Evolutionary conservation across 768 basidiomycete genomes (phyloP).

Genomic region (Lactarius quietus): DNA sequence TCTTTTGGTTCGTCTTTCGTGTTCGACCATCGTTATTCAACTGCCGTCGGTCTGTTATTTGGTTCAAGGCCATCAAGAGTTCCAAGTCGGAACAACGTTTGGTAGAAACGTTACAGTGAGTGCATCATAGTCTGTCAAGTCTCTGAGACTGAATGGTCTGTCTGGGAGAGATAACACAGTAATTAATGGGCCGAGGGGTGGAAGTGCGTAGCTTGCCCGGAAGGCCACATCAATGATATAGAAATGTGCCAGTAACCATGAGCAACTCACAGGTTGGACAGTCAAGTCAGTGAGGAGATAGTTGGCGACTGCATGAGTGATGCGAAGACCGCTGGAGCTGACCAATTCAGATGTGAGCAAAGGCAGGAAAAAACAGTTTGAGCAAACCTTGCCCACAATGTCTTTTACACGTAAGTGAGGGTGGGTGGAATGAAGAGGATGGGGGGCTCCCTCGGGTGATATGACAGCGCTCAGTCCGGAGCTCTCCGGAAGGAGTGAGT

Average conservation of each 20-base stretch:
- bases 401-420: too few species aligned
- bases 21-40: too few species aligned
- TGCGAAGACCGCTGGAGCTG: constrained; percentile 46
- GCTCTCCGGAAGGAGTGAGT: not conserved
- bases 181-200: constrained; percentile 51
- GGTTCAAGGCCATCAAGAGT: too few species aligned
- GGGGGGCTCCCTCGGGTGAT: too few species aligned
- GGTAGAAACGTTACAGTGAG: too few species aligned
- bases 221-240: not conserved
- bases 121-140: constrained; percentile 53
- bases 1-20: too few species aligned
- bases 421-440: too few species aligned
- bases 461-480: not conserved
- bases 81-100: too few species aligned
- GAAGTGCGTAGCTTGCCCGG: constrained; percentile 39
- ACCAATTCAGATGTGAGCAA: too few species aligned
- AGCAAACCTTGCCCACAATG: too few species aligned
- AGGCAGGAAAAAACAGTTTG: too few species aligned
- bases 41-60: too few species aligned
- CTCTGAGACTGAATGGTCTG: constrained; percentile 29
- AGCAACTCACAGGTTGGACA: constrained; percentile 8
- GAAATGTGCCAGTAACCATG: not conserved
- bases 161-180: constrained; percentile 46
- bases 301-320: constrained; percentile 58
- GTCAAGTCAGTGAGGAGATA: constrained; percentile 40